Evolutionary conservation across 257 asterid genomes (phyloP), one percentile per base, ranked within the genome.

Genomic region (Jacaranda copaia): DNA sequence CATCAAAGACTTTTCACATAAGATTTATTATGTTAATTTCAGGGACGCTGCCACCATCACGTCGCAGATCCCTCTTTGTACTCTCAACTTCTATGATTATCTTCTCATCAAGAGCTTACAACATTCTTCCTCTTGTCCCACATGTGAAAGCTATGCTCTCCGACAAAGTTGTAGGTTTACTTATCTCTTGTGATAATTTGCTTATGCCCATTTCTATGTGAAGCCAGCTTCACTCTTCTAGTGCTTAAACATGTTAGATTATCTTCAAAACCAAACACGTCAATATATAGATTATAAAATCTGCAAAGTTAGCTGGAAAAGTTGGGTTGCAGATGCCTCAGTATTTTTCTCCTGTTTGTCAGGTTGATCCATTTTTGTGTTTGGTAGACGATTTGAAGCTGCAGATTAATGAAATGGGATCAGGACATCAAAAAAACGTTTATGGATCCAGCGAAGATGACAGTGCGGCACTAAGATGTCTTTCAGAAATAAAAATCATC

Each of bases 331-430:
- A 45, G 48, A 51, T 68, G 45, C 6, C 4, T 19, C 20, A 32
- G n/a, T 39, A 35, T 53, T 75, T 71, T 74, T 73, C 75, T 80
- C 48, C n/a, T 70, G 32, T 59, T 61, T 83, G 20, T 76, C 92
- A 95, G 99, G 93, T 90, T 76, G 99, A 93, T 86, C 99, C 99
- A 25, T 96, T 87, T 86, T 80, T 96, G 84, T 73, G 84, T 71
- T 84, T 96, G 86, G 91, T 93, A 58, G 96, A 89, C 19, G 99
- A 96, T 78, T 86, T 87, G 70, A 93, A 96, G 87, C 80, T 96
- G 84, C 94, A 93, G 81, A 85, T 90, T 38, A 74, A 77, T 69
- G 89, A 87, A 55, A 66, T 66, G 25, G 87, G 82, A 58, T 72
- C 78, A 35, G 92, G 82, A 62, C 79, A 57, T 19, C 78, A 80